Evolutionary conservation across 176 grass and related monocot species (phyloP).

Genomic region (Triticum timopheevii): DNA sequence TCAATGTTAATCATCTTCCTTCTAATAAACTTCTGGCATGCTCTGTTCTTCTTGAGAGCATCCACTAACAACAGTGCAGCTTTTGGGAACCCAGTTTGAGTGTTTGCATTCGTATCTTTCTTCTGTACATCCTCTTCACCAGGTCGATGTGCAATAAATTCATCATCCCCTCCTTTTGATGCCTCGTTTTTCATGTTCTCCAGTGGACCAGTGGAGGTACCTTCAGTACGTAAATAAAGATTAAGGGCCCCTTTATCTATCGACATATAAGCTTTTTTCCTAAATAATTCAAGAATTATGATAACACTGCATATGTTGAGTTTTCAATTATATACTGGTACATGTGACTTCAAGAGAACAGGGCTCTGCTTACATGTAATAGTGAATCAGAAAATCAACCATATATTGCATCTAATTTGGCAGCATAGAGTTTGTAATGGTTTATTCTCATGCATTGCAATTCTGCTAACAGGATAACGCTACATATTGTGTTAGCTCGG

Average conservation of each 20-base stretch:
- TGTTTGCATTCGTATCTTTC: conserved; percentile 28
- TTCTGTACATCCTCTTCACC: conserved; percentile 15
- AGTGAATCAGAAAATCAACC: neutral
- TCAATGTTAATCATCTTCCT: conserved; percentile 81
- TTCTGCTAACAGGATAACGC: neutral
- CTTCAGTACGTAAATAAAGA: conserved; percentile 18
- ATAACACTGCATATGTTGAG: neutral
- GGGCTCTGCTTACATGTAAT: neutral
- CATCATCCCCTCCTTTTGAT: neutral
- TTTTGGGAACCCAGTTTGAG: conserved; percentile 50
- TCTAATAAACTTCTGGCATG: conserved; percentile 90
- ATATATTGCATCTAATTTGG: neutral
- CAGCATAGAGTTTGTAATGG: neutral
- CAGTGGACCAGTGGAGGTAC: conserved; percentile 20
- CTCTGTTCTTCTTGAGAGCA: conserved; percentile 86
- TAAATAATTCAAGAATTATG: neutral
- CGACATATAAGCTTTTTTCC: neutral
- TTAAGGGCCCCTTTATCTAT: neutral
- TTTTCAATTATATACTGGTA: neutral
- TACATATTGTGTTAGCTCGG: neutral
- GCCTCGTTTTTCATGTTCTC: conserved; percentile 24
- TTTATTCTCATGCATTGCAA: neutral
- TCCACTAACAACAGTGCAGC: conserved; percentile 66
- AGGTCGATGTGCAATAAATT: neutral
- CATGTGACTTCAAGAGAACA: neutral